Percentiles rank a stretch among this genome's conserved stretches.
phyloP scores from a whole-genome alignment of 371 early-diverging fungal species.

The Saksenaea oblongispora region DNA sequence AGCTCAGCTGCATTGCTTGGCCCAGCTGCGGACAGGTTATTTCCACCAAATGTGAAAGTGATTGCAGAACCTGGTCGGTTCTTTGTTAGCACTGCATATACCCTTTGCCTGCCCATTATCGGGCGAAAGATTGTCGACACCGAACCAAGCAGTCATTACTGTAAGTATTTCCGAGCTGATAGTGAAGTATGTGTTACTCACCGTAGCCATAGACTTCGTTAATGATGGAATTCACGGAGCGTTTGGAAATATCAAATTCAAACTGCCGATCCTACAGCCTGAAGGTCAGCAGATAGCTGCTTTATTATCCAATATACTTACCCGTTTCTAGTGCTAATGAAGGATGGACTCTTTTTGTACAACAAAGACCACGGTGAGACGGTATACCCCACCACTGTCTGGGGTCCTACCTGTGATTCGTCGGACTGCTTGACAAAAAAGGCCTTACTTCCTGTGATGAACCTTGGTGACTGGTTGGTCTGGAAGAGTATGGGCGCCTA shows the following conservation, averaged over 20 bases:
- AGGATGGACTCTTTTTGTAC: conserved; percentile 9
- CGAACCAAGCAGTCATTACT: conserved; percentile 68
- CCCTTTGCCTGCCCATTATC: conserved; percentile 87
- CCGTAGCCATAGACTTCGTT: conserved; percentile 69
- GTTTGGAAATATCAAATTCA: conserved; percentile 97
- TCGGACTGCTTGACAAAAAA: conserved; percentile 88
- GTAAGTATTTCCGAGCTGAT: conserved; percentile 26
- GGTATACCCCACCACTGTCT: conserved; percentile 71
- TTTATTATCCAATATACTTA: conserved; percentile 22
- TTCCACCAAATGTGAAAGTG: conserved; percentile 75
- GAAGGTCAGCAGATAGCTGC: conserved; percentile 55
- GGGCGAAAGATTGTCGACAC: conserved; percentile 78
- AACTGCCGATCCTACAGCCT: conserved; percentile 72
- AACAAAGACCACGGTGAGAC: not conserved
- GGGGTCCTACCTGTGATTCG: conserved; percentile 99
- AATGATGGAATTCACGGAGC: conserved; percentile 98
- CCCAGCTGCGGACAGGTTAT: conserved; percentile 75
- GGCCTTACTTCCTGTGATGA: conserved; percentile 78
- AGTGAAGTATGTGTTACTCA: not conserved
- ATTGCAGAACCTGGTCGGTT: conserved; percentile 98
- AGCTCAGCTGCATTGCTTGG: conserved; percentile 80
- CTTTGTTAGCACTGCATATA: conserved; percentile 92
- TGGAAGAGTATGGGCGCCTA: conserved; percentile 98
- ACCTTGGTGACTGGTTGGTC: conserved; percentile 95
- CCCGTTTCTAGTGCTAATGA: conserved; percentile 21